Percentiles rank a stretch among this genome's conserved stretches.
Conservation (phyloP, 2,329 filamentous ascomycete genomes). For the Scolecobasidium constrictum region DNA sequence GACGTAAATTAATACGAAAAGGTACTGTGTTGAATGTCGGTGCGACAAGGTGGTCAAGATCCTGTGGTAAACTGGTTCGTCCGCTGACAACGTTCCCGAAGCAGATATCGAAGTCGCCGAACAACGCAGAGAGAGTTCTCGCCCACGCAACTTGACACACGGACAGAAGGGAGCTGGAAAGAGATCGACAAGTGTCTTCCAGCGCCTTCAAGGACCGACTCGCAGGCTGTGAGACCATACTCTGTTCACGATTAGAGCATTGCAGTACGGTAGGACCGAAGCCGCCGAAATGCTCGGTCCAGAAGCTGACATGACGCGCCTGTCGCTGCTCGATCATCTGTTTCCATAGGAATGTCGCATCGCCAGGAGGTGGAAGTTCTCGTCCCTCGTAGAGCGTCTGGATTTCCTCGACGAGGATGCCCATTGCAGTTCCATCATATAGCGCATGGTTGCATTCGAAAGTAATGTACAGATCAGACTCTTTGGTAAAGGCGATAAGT, state of each 20-base stretch:
- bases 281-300: conserved; percentile 43
- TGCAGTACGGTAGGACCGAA: conserved; percentile 14
- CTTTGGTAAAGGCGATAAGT: conserved; percentile 18
- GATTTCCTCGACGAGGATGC: conserved; percentile 57
- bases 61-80: conserved; percentile 54
- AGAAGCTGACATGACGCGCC: conserved; percentile 49
- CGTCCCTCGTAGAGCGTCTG: conserved; percentile 44
- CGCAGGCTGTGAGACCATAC: conserved; percentile 10
- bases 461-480: conserved; percentile 23
- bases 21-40: conserved; percentile 91
- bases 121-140: conserved; percentile 46
- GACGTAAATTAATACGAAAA: conserved; percentile 46
- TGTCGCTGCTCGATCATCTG: conserved; percentile 43
- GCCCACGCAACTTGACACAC: conserved; percentile 66
- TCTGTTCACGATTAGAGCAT: background rate
- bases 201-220: conserved; percentile 16
- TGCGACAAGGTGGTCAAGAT: conserved; percentile 63
- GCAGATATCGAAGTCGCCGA: conserved; percentile 55
- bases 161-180: conserved; percentile 43
- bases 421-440: conserved; percentile 75
- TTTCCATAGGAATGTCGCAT: conserved; percentile 54
- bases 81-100: conserved; percentile 84
- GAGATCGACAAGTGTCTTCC: conserved; percentile 15
- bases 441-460: conserved; percentile 67
- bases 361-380: conserved; percentile 36